Evolutionary conservation across 495 filamentous ascomycete genomes (phyloP), one percentile per base, ranked within the genome.

Genomic region (Penicillium steckii): DNA sequence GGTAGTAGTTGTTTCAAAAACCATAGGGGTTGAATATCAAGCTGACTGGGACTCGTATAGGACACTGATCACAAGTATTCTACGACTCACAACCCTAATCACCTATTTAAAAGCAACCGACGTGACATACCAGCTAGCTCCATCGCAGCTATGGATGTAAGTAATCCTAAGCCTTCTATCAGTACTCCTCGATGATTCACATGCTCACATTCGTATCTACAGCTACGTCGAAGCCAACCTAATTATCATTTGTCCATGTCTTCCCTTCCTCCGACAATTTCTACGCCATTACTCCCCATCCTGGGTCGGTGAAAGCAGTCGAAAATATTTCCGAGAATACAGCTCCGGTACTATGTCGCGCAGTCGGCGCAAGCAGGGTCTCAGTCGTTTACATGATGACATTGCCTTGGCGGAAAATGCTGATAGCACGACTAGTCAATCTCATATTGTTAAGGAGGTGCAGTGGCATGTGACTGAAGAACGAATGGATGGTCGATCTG

Each of bases 181-280:
- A 5, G 33, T 7, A 37, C n/a, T 8, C 10, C 18, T 1, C 33
- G 3, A 2, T 3, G 15, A 37, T 15, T 27, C 10, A n/a, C 8
- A 41, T 15, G 42, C 40, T 43, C 27, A 33, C 17, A 46, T n/a
- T 8, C 18, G 22, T 3, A 26, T 18, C 19, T 21, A 6, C 30
- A 64, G 61, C 6, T 46, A 64, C n/a, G 56, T 67, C 37, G 64
- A 67, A 50, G 50, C 53, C n/a, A 67, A 67, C 29, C 56, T 60
- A 21, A 64, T 67, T 12, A 49, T 67, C n/a, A 53, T 67, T 18
- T 67, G 64, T 33, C 51, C 55, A 13, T 60, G 55, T 17, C 56
- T 67, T 2, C 61, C 61, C 2, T 60, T 52, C 23, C 25, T 67
- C 10, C 61, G 61, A 5, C 61, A 62, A 22, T 64, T 67, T 7